Percentiles rank a stretch among this genome's conserved stretches.
Evolutionary conservation across 23 red algal species (phyloP).

Genomic region (Gracilariopsis chorda): DNA sequence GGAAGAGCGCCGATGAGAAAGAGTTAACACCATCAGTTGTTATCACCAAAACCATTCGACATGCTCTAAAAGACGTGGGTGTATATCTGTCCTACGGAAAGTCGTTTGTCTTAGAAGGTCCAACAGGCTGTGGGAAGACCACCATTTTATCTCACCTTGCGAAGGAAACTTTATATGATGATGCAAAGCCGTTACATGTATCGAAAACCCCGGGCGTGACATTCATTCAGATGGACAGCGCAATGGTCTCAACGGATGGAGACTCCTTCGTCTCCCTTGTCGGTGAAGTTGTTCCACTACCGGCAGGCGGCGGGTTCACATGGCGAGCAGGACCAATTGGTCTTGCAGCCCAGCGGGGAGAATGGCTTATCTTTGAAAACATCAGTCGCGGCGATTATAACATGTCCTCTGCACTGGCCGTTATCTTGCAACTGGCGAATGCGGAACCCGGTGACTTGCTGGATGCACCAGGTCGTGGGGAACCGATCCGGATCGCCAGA

Average conservation of each 20-base stretch:
- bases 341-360: conserved; percentile 59
- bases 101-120: conserved; percentile 79
- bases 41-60: not conserved
- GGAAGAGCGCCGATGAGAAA: not conserved
- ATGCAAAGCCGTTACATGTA: not conserved
- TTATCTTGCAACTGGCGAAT: conserved; percentile 46
- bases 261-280: conserved; percentile 79
- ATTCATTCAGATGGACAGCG: conserved; percentile 68
- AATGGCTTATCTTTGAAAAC: conserved; percentile 86
- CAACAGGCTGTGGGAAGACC: conserved; percentile 77
- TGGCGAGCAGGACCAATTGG: conserved; percentile 93
- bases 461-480: conserved; percentile 52
- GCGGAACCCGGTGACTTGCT: conserved; percentile 52
- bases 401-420: conserved; percentile 27
- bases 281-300: conserved; percentile 68
- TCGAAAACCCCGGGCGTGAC: conserved; percentile 10
- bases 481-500: conserved; percentile 29
- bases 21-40: not conserved
- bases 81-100: conserved; percentile 36
- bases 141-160: conserved; percentile 61
- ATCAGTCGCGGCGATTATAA: not conserved
- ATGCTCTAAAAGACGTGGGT: not conserved
- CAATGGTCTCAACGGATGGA: conserved; percentile 40
- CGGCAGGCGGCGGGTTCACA: conserved; percentile 63
- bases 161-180: not conserved